Evolutionary conservation across 2,329 filamentous ascomycete species (phyloP), one percentile per base, ranked within the genome.

Genomic region (Penicillium brevicompactum): DNA sequence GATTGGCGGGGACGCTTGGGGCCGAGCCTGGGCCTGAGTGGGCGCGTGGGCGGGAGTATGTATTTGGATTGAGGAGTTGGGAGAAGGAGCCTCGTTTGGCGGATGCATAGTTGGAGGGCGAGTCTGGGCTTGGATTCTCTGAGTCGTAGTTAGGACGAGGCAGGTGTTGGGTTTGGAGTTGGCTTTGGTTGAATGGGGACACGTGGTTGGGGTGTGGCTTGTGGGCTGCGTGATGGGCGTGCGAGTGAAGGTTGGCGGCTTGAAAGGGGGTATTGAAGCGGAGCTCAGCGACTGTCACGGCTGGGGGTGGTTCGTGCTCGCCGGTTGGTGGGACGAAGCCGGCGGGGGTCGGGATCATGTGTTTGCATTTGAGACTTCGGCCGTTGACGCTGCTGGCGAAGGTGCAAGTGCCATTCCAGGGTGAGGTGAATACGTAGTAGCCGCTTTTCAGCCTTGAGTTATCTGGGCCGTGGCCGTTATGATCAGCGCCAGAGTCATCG

Each of bases 371-470:
- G 13, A 95, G 75, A 52, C 84, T 88, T 49, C 88, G 87, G 2
- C 93, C 92, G 42, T 84, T 87, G 53, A 86, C 82, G 37, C 89
- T 88, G 0, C 92, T 94, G 14, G 84, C 81, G 73, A 97, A 97
- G 57, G 92, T 89, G 75, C 93, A 97, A 41, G 84, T 83, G 14
- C 91, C 90, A 57, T 91, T 87, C 93, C 93, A 97, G 0, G 92
- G 92, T 41, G 90, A 94, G 18, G 80, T 77, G 69, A 97, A 97
- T 1, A 86, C 83, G 73, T 95, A 96, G 16, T 82, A 67, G 30
- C 70, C 74, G 53, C 72, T 73, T 52, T 72, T 74, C 41, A 73
- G 60, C 53, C 68, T 74, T 27, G 68, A 67, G 41, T 42, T 46
- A 5, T 61, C 56, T 31, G 46, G 51, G 8, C 24, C n/a, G 13